A percentile compares a stretch with the other conserved stretches of the same genome.
Evolutionary conservation across 257 asterid genomes (phyloP).

Genomic region (Fraxinus quadrangulata): DNA sequence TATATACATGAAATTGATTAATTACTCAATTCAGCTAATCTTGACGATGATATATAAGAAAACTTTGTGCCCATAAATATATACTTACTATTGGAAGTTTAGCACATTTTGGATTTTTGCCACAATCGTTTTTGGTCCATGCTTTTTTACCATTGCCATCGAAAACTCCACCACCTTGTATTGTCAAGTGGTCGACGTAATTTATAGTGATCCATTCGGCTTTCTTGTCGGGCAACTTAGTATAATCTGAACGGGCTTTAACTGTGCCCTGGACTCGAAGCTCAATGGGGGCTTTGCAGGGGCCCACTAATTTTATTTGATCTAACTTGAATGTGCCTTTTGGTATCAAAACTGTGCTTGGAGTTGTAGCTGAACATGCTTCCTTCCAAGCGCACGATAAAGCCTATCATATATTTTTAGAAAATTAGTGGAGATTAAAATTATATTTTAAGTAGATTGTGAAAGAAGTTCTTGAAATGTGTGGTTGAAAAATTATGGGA

Average conservation of each 20-base stretch:
- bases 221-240: constrained; percentile 7
- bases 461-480: too few species aligned
- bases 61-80: neutral
- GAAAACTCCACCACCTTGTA: constrained; percentile 48
- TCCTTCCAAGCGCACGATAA: constrained; percentile 44
- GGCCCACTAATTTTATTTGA: constrained; percentile 22
- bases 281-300: constrained; percentile 28
- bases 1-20: neutral
- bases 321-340: constrained; percentile 33
- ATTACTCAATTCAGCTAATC: neutral
- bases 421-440: too few species aligned
- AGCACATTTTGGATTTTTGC: constrained; percentile 23
- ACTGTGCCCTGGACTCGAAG: constrained; percentile 40
- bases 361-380: constrained; percentile 31
- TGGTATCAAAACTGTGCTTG: constrained; percentile 37
- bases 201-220: constrained; percentile 46
- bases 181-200: constrained; percentile 36
- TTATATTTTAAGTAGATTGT: too few species aligned
- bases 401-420: constrained; percentile 32
- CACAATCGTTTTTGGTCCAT: constrained; percentile 52
- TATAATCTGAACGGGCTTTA: constrained; percentile 31
- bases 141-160: constrained; percentile 49
- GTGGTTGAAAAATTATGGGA: too few species aligned
- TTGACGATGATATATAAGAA: too few species aligned
- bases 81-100: constrained; percentile 36